Evolutionary conservation across 129 eudicot species (phyloP).

Genomic region (Erigeron canadensis): DNA sequence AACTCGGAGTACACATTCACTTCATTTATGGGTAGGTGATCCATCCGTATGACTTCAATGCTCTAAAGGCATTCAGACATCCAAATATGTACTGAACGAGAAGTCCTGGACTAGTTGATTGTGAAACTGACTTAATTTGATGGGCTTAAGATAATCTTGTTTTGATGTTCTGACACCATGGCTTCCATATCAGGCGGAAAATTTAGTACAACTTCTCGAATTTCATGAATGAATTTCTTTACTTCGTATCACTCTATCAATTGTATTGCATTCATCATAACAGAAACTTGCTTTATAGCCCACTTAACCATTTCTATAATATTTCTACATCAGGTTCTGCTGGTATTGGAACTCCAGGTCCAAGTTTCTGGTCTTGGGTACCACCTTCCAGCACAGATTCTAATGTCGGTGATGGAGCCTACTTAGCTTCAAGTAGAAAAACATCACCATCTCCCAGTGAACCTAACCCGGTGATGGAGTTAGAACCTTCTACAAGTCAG

Average conservation of each 20-base stretch:
- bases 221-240: not conserved
- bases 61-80: too few relatives aligned
- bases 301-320: not conserved
- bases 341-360: conserved; percentile 68
- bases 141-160: too few relatives aligned
- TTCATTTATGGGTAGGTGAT: too few relatives aligned
- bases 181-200: too few relatives aligned
- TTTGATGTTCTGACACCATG: too few relatives aligned
- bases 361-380: conserved; percentile 90
- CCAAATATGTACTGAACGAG: too few relatives aligned
- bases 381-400: conserved; percentile 50
- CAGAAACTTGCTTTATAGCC: not conserved
- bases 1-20: not conserved
- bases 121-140: too few relatives aligned
- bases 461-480: conserved; percentile 54
- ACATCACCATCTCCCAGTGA: conserved; percentile 34
- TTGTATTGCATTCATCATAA: not conserved
- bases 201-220: too few relatives aligned
- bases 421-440: conserved; percentile 32
- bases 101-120: too few relatives aligned
- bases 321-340: conserved; percentile 28
- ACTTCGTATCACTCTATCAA: not conserved
- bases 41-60: too few relatives aligned
- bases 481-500: conserved; percentile 47
- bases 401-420: conserved; percentile 11